Conservation (phyloP, 2,329 filamentous ascomycete species). For the Colletotrichum truncatum region DNA sequence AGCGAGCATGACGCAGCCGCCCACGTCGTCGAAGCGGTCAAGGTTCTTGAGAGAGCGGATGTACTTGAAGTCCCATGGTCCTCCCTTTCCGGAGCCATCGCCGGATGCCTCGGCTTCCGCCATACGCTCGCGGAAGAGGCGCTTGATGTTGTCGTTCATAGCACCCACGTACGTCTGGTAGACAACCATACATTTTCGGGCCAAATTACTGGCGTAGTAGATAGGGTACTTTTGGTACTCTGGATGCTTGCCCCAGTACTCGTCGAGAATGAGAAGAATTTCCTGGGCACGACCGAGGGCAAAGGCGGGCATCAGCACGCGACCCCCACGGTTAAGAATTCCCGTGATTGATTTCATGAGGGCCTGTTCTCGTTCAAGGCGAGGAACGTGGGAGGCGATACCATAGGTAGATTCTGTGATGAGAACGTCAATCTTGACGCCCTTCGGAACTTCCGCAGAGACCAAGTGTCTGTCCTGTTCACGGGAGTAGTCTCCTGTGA, state of each 20-base stretch:
- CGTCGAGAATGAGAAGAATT: conserved; percentile 91
- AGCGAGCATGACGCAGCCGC: conserved; percentile 95
- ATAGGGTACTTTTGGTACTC: conserved; percentile 93
- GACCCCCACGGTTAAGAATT: conserved; percentile 89
- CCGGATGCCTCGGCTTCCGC: conserved; percentile 86
- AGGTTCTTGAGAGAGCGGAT: conserved; percentile 92
- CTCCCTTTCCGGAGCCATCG: conserved; percentile 78
- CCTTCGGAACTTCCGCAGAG: conserved; percentile 88
- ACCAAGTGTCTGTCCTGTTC: conserved; percentile 97
- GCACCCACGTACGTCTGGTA: conserved; percentile 98
- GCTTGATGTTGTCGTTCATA: conserved; percentile 99
- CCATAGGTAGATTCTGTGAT: conserved; percentile 99
- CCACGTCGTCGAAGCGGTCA: conserved; percentile 95
- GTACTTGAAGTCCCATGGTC: conserved; percentile 96
- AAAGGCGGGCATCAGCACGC: conserved; percentile 94
- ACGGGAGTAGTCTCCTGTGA: conserved; percentile 96
- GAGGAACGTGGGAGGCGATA: conserved; percentile 91
- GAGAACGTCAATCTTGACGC: conserved; percentile 92
- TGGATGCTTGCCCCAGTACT: conserved; percentile 92
- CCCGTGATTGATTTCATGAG: conserved; percentile 96
- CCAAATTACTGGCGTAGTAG: conserved; percentile 96
- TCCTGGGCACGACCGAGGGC: conserved; percentile 94
- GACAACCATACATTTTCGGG: conserved; percentile 96
- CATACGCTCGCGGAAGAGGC: conserved; percentile 91
- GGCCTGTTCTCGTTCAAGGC: conserved; percentile 88